Evolutionary conservation across 305 asterid genomes (phyloP).

Genomic region (Galium porrigens): DNA sequence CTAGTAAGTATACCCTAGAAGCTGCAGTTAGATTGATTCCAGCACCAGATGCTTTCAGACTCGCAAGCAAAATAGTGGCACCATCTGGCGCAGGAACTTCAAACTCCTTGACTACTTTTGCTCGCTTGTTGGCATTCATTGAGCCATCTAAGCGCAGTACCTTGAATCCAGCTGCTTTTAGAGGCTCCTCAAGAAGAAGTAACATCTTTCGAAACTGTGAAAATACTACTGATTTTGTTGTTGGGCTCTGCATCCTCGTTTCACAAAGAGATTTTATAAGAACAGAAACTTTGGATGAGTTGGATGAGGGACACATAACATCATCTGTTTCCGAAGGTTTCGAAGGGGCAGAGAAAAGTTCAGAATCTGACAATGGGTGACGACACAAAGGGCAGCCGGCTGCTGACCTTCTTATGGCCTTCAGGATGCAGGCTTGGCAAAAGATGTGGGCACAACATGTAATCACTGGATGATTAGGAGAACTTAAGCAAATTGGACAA

Average conservation of each 20-base stretch:
- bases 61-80: slow-evolving; percentile 73
- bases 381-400: slow-evolving; percentile 86
- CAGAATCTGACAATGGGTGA: slow-evolving; percentile 52
- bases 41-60: slow-evolving; percentile 59
- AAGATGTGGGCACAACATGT: slow-evolving; percentile 75
- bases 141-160: slow-evolving; percentile 66
- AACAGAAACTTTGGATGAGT: slow-evolving; percentile 56
- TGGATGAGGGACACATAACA: slow-evolving; percentile 16
- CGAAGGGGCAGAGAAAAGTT: slow-evolving; percentile 53
- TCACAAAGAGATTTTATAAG: slow-evolving; percentile 47
- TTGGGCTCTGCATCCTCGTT: slow-evolving; percentile 32
- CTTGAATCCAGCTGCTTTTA: slow-evolving; percentile 55
- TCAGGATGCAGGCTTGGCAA: slow-evolving; percentile 62
- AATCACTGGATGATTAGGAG: slow-evolving; percentile 51
- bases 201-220: slow-evolving; percentile 72
- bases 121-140: slow-evolving; percentile 50
- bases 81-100: slow-evolving; percentile 42
- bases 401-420: slow-evolving; percentile 42
- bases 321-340: slow-evolving; percentile 28
- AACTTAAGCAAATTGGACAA: slow-evolving; percentile 76
- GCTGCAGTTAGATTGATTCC: slow-evolving; percentile 82
- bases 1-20: slow-evolving; percentile 61
- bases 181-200: slow-evolving; percentile 54
- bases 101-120: slow-evolving; percentile 51
- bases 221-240: slow-evolving; percentile 59